phyloP scores from a whole-genome alignment of 495 filamentous ascomycete species.

The Penicillium cosmopolitanum region DNA sequence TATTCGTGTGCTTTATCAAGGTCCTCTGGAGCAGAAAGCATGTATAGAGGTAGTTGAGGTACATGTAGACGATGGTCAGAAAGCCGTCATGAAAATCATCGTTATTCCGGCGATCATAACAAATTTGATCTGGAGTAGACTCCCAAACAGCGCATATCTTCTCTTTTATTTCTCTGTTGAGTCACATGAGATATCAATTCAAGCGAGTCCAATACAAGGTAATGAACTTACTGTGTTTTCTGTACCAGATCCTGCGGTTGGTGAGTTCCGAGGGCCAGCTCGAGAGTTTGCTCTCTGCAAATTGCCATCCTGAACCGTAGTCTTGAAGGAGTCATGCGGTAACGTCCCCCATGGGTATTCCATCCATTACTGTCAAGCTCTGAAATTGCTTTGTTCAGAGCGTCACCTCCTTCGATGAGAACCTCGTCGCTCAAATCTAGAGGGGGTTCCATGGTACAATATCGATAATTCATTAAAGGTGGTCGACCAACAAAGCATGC shows the following conservation, averaged over 20 bases:
- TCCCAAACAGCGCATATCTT: conserved; percentile 38
- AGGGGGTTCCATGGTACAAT: conserved; percentile 57
- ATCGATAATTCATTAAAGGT: conserved; percentile 57
- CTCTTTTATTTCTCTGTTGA: conserved; percentile 38
- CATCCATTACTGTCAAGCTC: conserved; percentile 58
- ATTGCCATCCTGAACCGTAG: conserved; percentile 53
- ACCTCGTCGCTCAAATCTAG: conserved; percentile 60
- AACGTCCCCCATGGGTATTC: conserved; percentile 46
- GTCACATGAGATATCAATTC: not conserved
- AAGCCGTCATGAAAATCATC: conserved; percentile 31
- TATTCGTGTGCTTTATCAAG: conserved; percentile 54
- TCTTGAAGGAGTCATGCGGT: conserved; percentile 48
- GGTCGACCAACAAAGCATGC: conserved; percentile 62
- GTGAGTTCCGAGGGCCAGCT: conserved; percentile 57
- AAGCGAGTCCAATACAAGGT: not conserved
- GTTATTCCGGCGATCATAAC: conserved; percentile 39
- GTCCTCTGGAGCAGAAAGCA: conserved; percentile 62
- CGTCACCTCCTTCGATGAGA: conserved; percentile 50
- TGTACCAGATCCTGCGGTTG: conserved; percentile 44
- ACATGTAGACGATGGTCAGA: conserved; percentile 39
- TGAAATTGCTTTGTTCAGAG: conserved; percentile 41
- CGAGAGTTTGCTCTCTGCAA: conserved; percentile 61
- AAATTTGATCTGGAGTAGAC: conserved; percentile 36
- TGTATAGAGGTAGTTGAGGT: conserved; percentile 58
- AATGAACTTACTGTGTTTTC: conserved; percentile 46